phyloP scores from a whole-genome alignment of 2,329 filamentous ascomycete species.

The Exophiala alcalophila region DNA sequence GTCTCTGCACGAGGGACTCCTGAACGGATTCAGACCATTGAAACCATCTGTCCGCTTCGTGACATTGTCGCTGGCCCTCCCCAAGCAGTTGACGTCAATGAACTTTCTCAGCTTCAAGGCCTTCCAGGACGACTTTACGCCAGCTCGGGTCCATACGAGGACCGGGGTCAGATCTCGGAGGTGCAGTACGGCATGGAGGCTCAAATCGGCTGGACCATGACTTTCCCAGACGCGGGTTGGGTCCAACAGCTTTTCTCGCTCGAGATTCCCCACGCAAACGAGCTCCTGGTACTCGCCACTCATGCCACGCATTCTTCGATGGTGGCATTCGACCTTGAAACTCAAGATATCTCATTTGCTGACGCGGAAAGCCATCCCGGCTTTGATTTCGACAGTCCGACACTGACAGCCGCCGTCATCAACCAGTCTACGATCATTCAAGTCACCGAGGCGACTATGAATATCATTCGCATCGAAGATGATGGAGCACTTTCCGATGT shows the following conservation, averaged over 20 bases:
- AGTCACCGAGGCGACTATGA: slow-evolving; percentile 35
- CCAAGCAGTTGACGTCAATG: slow-evolving; percentile 2
- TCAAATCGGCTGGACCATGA: slow-evolving; percentile 53
- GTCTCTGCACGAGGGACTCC: slow-evolving; percentile 58
- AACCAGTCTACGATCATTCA: slow-evolving; percentile 40
- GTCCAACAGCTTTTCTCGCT: slow-evolving; percentile 47
- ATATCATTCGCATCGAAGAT: slow-evolving; percentile 7
- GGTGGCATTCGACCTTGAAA: slow-evolving; percentile 39
- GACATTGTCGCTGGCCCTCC: slow-evolving; percentile 37
- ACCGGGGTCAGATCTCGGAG: slow-evolving; percentile 63
- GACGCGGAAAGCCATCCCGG: slow-evolving; percentile 39
- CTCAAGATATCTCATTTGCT: slow-evolving; percentile 40
- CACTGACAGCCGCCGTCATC: slow-evolving; percentile 44
- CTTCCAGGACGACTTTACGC: slow-evolving; percentile 18
- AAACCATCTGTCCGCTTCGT: slow-evolving; percentile 57
- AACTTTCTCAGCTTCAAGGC: slow-evolving; percentile 3
- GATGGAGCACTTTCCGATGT: neutral
- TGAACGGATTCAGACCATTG: slow-evolving; percentile 59
- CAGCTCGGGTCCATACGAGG: slow-evolving; percentile 33
- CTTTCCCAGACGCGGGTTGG: slow-evolving; percentile 41
- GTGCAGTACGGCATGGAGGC: slow-evolving; percentile 68
- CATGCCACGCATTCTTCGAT: slow-evolving; percentile 42
- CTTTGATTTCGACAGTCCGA: slow-evolving; percentile 43
- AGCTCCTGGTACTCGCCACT: slow-evolving; percentile 43
- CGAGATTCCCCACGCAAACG: slow-evolving; percentile 34